Conservation (phyloP, 1,284 basidiomycete species). For the Filobasidium uniguttulatum region DNA sequence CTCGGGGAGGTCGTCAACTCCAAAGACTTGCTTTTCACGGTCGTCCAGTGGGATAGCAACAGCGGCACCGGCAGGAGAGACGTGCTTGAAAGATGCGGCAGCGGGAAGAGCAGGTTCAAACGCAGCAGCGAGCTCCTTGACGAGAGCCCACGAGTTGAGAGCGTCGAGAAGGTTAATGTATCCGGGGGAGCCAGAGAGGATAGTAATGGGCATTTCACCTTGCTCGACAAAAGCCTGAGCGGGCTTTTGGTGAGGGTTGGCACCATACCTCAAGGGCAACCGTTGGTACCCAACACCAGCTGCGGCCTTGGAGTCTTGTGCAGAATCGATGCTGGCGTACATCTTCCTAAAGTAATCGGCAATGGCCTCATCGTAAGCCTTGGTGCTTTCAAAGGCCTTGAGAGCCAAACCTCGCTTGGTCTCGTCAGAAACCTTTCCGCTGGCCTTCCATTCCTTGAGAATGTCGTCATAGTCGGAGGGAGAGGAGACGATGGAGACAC, state of each 20-base stretch:
- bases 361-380: conserved; percentile 88
- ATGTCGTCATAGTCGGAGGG: conserved; percentile 85
- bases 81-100: conserved; percentile 98
- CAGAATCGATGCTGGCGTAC: conserved; percentile 67
- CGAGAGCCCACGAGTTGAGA: conserved; percentile 91
- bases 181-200: conserved; percentile 84
- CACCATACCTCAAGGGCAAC: conserved; percentile 81
- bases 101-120: conserved; percentile 57
- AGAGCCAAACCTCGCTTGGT: conserved; percentile 71
- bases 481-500: conserved; percentile 83
- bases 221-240: conserved; percentile 89
- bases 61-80: conserved; percentile 92
- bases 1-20: conserved; percentile 82
- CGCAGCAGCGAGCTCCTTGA: conserved; percentile 81
- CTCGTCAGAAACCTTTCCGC: conserved; percentile 54
- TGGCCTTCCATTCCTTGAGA: conserved; percentile 55
- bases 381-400: conserved; percentile 96
- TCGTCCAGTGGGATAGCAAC: conserved; percentile 74
- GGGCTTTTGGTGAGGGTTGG: conserved; percentile 97
- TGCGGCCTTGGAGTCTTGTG: conserved; percentile 50
- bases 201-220: conserved; percentile 86
- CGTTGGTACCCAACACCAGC: conserved; percentile 55
- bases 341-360: conserved; percentile 92
- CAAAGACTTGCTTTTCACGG: conserved; percentile 85
- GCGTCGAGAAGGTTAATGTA: conserved; percentile 99